Evolutionary conservation across 306 rosid genomes (phyloP), one percentile per base, ranked within the genome.

Genomic region (Trifolium pratense): DNA sequence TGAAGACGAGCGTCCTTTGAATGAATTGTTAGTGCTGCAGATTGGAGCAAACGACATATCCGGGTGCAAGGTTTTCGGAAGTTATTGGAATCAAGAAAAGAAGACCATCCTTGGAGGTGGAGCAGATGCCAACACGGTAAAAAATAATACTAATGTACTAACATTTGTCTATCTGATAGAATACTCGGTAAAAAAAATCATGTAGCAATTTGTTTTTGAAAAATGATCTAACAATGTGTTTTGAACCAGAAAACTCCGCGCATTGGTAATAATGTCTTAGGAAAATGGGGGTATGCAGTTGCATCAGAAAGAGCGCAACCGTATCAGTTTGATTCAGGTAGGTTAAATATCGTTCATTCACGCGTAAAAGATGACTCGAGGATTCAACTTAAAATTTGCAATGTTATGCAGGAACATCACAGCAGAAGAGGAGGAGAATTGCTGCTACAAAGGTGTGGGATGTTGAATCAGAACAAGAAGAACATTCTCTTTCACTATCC

Each of bases 1-100:
- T 49, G 97, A 94, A 80, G 97, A 91, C 32, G 99, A 94, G 74
- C 93, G 91, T 40, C 99, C 99, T 70, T 87, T 94, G 59, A 85
- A 91, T 71, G 96, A 91, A 78, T 42, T 94, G 75, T 61, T 94
- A 71, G 87, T 94, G 53, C 76, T 94, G 89, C 96, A 91, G 83
- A 89, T 94, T n/a, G 93, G 90, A 53, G 88, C 81, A 34, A 84
- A 84, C 86, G 81, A 88, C 78, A 60, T 86, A 71, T 86, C 95
- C 11, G 78, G 85, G 84, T 86, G 99, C 89, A 91, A 86, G 74
- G 84, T 75, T 37, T 91, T 94, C 4, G 97, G 96, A 72, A 85
- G 70, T 67, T 91, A 85, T 31, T 88, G 96, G 89, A 91, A 79
- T 58, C 91, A 78, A 49, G 89, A 84, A 17, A 91, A 77, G 75